Evolutionary conservation across 768 basidiomycete genomes (phyloP), one percentile per base, ranked within the genome.

Genomic region (Clavaria fumosa): DNA sequence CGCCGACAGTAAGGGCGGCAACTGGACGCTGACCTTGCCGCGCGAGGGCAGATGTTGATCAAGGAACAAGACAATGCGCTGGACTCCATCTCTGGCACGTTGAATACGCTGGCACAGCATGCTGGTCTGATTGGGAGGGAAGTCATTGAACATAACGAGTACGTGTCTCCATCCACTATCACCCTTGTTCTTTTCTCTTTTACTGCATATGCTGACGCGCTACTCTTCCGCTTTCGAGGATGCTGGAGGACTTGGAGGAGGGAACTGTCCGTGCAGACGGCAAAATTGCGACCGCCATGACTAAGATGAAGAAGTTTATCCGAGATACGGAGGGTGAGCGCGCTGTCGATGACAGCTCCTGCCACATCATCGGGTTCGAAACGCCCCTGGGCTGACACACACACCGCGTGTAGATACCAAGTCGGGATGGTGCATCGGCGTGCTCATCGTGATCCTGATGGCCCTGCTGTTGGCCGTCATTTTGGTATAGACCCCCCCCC

Each of bases 71-170:
- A 99, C 51, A 67, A 74, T 20, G 81, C 90, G 0, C 79, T 99
- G 48, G 76, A 79, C 39, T 72, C 80, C 0, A 91, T 99, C 51
- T 71, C 79, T 0, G 88, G 89, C 0, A 90, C 91, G 2, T 56
- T 99, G 37, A 74, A 53, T 40, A 90, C 81, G 1, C 62, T 99
- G 5, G 78, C 79, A 0, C 78, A 84, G 45, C 95, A 97, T 58
- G 95, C 95, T 0, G 82, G 80, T 7, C 62, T 96, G 22, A 99
- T 99, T 75, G 93, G 93, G 0, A 75, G 74, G 40, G 95, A 99
- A 53, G 84, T 97, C 35, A 63, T 54, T 6, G 88, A 91, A 52
- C 95, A 99, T 49, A 84, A 80, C 47, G 85, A 86, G 93, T 93
- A 44, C 44, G 54, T 56, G 20, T 4, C 20, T 17, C 14, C 33